Conservation (phyloP, 495 filamentous ascomycete genomes). For the Neurospora africana region DNA sequence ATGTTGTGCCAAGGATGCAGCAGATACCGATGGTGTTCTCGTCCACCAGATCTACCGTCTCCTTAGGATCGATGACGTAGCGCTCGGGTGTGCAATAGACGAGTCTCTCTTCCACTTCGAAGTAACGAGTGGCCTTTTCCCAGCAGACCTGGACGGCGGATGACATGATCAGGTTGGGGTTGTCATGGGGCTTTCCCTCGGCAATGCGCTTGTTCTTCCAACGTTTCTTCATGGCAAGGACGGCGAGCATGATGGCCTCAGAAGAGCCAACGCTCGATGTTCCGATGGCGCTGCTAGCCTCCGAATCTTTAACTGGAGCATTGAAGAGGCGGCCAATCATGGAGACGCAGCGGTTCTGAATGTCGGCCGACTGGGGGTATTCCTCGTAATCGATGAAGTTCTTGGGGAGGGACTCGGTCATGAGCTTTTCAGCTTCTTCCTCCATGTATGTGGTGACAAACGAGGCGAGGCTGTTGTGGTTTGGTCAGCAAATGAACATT, state of each 20-base stretch:
- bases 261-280: slow-evolving; percentile 79
- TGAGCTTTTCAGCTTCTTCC: slow-evolving; percentile 83
- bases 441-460: slow-evolving; percentile 92
- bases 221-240: slow-evolving; percentile 88
- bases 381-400: slow-evolving; percentile 95
- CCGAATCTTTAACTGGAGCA: slow-evolving; percentile 42
- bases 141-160: slow-evolving; percentile 90
- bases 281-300: slow-evolving; percentile 54
- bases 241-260: slow-evolving; percentile 83
- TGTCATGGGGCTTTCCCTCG: slow-evolving; percentile 60
- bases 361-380: slow-evolving; percentile 79
- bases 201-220: slow-evolving; percentile 80
- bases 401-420: slow-evolving; percentile 78
- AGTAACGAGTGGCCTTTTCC: slow-evolving; percentile 94
- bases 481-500: not conserved
- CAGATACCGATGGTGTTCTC: slow-evolving; percentile 97
- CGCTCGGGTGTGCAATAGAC: slow-evolving; percentile 74
- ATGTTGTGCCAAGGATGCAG: slow-evolving; percentile 78
- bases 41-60: slow-evolving; percentile 75
- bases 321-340: slow-evolving; percentile 91
- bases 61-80: slow-evolving; percentile 75
- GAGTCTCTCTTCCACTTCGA: slow-evolving; percentile 83
- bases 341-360: slow-evolving; percentile 84
- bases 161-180: slow-evolving; percentile 86
- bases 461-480: slow-evolving; percentile 47